Base-by-base conservation (phyloP, 805 yeast genomes). In the Saccharomycodes ludwigii region DNA sequence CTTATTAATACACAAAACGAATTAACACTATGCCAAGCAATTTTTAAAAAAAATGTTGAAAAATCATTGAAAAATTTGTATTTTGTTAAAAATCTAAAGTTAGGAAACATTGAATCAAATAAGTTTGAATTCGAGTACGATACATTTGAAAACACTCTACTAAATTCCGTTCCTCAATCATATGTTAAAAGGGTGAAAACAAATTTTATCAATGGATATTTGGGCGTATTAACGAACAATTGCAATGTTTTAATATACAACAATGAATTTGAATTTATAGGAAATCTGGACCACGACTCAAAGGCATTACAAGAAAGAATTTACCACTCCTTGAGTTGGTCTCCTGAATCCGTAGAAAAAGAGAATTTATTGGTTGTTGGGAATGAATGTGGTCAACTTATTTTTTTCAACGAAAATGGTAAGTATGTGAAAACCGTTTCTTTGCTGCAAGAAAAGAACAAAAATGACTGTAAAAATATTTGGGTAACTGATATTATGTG, bases 251-350 rank as follows among this genome's bases (percentile, higher is more conserved):
- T 41, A 3, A 19, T 53, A 2, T 52, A 21, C 31, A 29, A 42
- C 4, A 39, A 42, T 6, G 30, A 35, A 11, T 9, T 25, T 9
- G 7, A 21, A 10, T 27, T 31, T 10, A 11, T 47, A 2, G 30
- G 32, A 3, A 45, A 46, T 27, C 16, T 53, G 2, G 58, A 53
- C 35, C 37, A 3, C 10, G 5, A 5, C 6, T 31, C 22, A 1
- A 28, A 25, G 22, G 19, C 28, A 6, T 11, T 46, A 4, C 26
- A 34, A 12, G 21, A 33, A 9, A 44, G 58, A 29, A 27, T 42
- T 2, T 53, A 48, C 27, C 55, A 53, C 32, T 40, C 45, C 7
- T 20, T 50, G 9, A 46, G 41, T 30, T 53, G 57, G 57, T 40
- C 42, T 21, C 43, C 47, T 6, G 33, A 36, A 13, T 25, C n/a